Evolutionary conservation across 2,329 filamentous ascomycete species (phyloP).

Genomic region (Cryoendolithus antarcticus): DNA sequence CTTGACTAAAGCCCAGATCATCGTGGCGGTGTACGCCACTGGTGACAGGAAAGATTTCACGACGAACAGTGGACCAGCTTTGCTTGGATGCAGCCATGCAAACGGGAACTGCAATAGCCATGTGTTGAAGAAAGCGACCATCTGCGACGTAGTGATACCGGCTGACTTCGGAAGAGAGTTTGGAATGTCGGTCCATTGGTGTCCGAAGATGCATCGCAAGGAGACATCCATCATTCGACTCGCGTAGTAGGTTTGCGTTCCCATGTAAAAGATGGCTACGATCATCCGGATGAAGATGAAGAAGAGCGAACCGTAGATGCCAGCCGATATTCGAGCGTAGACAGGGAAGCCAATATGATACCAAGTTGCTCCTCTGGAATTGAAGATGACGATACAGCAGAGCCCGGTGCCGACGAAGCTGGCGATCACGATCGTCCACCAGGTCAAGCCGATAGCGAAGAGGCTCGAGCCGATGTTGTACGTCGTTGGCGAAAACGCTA

Average conservation of each 20-base stretch:
- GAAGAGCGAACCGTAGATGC: slow-evolving; percentile 27
- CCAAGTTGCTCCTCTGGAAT: slow-evolving; percentile 22
- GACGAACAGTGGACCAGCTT: slow-evolving; percentile 33
- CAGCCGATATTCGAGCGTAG: slow-evolving; percentile 22
- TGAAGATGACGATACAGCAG: slow-evolving; percentile 23
- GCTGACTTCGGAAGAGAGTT: slow-evolving; percentile 20
- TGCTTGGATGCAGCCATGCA: slow-evolving; percentile 32
- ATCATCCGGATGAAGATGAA: slow-evolving; percentile 28
- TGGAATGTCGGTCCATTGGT: slow-evolving; percentile 23
- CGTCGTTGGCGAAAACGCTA: slow-evolving; percentile 23
- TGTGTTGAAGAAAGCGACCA: slow-evolving; percentile 23
- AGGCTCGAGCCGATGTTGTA: slow-evolving; percentile 23
- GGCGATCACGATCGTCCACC: slow-evolving; percentile 21
- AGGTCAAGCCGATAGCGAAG: slow-evolving; percentile 21
- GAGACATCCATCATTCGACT: slow-evolving; percentile 25
- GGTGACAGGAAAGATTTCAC: slow-evolving; percentile 24
- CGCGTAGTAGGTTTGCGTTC: slow-evolving; percentile 24
- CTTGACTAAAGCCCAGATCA: slow-evolving; percentile 24
- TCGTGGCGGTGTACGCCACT: slow-evolving; percentile 25
- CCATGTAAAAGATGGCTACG: slow-evolving; percentile 29
- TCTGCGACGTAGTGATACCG: slow-evolving; percentile 21
- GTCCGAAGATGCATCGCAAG: slow-evolving; percentile 28
- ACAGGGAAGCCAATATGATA: slow-evolving; percentile 29
- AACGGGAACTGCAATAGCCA: slow-evolving; percentile 24
- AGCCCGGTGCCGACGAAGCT: slow-evolving; percentile 21